Evolutionary conservation across 2,329 filamentous ascomycete species (phyloP).

Genomic region (Xylaria sp.): DNA sequence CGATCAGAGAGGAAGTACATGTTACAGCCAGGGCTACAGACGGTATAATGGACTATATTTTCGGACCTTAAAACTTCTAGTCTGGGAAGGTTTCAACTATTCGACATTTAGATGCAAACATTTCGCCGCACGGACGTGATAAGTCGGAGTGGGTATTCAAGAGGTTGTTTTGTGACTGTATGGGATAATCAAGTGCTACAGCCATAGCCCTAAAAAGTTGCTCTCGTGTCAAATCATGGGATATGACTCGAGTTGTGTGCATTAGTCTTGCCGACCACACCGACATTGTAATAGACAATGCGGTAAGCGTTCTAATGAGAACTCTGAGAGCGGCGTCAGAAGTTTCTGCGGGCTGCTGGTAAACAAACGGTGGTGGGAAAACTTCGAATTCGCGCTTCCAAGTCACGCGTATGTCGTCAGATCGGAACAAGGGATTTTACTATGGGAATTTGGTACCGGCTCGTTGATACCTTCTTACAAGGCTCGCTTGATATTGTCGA

Average conservation of each 20-base stretch:
- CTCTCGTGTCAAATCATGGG: not conserved
- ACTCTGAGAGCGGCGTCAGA: not conserved
- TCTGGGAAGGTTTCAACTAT: not conserved
- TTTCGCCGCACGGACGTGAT: not conserved
- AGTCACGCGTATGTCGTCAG: too few species aligned
- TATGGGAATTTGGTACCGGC: not conserved
- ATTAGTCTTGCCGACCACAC: not conserved
- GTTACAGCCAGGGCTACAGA: too few species aligned
- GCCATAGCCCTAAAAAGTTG: not conserved
- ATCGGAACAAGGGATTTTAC: too few species aligned
- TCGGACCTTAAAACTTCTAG: not conserved
- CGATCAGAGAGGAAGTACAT: too few species aligned
- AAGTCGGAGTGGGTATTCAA: slow-evolving; percentile 1
- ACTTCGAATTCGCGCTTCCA: too few species aligned
- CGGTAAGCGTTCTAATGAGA: not conserved
- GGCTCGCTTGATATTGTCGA: not conserved
- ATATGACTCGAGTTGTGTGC: not conserved
- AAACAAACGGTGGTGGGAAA: not conserved
- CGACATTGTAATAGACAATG: not conserved
- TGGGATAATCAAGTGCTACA: not conserved
- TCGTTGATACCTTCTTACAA: not conserved
- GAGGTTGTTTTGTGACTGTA: not conserved
- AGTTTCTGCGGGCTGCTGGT: not conserved
- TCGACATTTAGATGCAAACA: too few species aligned
- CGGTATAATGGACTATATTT: too few species aligned